phyloP scores from a whole-genome alignment of 192 early-diverging fungal genomes.

The Funneliformis geosporum region DNA sequence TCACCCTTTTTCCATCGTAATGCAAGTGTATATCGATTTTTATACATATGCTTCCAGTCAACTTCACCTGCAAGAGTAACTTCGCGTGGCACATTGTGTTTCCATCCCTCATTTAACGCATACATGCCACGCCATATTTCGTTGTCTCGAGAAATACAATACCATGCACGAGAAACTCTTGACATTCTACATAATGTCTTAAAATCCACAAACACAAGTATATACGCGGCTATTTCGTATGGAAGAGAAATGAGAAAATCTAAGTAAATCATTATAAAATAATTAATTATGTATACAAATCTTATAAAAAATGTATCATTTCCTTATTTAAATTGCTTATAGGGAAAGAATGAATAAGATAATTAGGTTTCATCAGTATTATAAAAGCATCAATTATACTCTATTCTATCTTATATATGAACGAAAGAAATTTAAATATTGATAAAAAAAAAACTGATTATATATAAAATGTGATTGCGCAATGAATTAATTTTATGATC shows the following conservation, averaged over 20 bases:
- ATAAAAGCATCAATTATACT: too few relatives aligned
- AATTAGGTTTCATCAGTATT: too few relatives aligned
- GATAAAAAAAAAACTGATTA: neutral
- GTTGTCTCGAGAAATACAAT: constrained; percentile 65
- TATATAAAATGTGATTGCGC: neutral
- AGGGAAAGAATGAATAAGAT: too few relatives aligned
- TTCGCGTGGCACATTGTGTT: constrained; percentile 37
- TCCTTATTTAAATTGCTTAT: too few relatives aligned
- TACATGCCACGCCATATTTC: constrained; percentile 72
- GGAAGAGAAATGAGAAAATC: constrained; percentile 71
- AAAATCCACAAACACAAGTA: constrained; percentile 65
- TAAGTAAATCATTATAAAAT: too few relatives aligned
- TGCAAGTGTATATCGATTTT: constrained; percentile 62
- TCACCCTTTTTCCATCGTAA: constrained; percentile 55
- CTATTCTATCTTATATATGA: too few relatives aligned
- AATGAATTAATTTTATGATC: neutral
- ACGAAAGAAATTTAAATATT: neutral
- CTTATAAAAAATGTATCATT: too few relatives aligned
- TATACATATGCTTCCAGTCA: constrained; percentile 77
- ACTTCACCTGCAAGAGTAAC: constrained; percentile 13
- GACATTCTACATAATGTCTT: constrained; percentile 61
- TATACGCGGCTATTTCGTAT: constrained; percentile 69
- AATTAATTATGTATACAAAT: too few relatives aligned
- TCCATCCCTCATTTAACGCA: constrained; percentile 56
- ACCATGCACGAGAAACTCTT: constrained; percentile 69